phyloP scores from a whole-genome alignment of 257 asterid genomes.

The Salvia splendens region DNA sequence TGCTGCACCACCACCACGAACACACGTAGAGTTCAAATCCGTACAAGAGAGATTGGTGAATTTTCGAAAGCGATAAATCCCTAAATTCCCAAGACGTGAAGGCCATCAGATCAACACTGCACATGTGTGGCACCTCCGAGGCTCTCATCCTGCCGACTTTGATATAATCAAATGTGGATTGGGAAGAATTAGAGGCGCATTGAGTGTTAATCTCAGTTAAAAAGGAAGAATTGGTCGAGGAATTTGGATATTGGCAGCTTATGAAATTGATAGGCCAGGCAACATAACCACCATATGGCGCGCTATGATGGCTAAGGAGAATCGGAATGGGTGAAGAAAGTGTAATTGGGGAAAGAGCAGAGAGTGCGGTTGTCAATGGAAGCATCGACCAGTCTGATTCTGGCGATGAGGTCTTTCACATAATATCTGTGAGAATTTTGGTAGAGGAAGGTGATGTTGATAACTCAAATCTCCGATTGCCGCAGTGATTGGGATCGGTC shows the following conservation, averaged over 20 bases:
- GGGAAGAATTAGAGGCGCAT: not conserved
- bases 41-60: constrained; percentile 20
- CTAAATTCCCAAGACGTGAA: constrained; percentile 13
- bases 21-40: not conserved
- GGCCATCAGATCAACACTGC: not conserved
- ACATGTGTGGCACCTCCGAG: not conserved
- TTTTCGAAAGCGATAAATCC: constrained; percentile 9
- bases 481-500: no score
- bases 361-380: no score
- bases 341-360: no score
- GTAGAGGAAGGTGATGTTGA: no score
- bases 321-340: no score
- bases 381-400: no score
- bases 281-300: no score
- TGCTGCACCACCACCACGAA: not conserved
- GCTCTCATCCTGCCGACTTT: not conserved
- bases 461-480: no score
- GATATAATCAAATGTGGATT: not conserved
- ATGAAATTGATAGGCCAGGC: not conserved
- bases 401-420: no score
- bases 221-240: not conserved
- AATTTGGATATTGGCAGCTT: not conserved
- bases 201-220: not conserved
- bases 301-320: no score
- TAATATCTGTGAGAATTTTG: no score